These are phyloP conservation scores for Vitis rupestris DNA, from an alignment of 164 flowering plant genomes.

Conservation along the genomic window DNA sequence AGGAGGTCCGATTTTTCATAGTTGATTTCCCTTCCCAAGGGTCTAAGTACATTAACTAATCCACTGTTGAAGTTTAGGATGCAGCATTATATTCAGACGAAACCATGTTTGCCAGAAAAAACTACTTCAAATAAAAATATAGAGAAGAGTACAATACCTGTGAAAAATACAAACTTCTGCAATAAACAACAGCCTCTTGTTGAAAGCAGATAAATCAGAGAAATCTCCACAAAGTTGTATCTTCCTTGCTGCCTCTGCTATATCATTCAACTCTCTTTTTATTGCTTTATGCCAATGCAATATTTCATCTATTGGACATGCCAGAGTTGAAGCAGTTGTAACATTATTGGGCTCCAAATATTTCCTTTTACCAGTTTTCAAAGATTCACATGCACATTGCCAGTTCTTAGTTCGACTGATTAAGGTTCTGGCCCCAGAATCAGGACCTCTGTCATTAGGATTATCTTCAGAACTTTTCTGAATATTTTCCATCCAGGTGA, in stretches of 20 bases:
- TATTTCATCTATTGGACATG: conserved; percentile 80
- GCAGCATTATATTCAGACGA: background rate
- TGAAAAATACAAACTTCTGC: conserved; percentile 96
- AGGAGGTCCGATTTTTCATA: too few species aligned
- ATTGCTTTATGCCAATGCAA: conserved; percentile 91
- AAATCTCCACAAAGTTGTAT: conserved; percentile 74
- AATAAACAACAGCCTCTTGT: conserved; percentile 81
- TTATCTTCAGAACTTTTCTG: conserved; percentile 29
- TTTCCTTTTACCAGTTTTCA: conserved; percentile 56
- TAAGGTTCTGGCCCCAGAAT: conserved; percentile 23
- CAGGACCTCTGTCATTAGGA: conserved; percentile 18
- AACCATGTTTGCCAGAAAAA: background rate
- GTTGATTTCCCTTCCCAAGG: background rate
- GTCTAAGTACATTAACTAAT: background rate
- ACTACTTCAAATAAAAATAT: background rate
- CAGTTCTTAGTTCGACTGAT: conserved; percentile 25
- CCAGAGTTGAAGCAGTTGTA: conserved; percentile 22
- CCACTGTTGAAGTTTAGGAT: background rate
- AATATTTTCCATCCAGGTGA: conserved; percentile 67
- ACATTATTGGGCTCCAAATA: conserved; percentile 31
- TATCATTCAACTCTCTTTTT: conserved; percentile 66
- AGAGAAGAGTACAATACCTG: conserved; percentile 46
- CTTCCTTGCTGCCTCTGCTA: conserved; percentile 68
- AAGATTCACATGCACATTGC: conserved; percentile 41
- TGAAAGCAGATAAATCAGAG: conserved; percentile 71